Percentiles rank a stretch among this genome's conserved stretches.
Evolutionary conservation across 441 rosid genomes (phyloP).

Genomic region (Croton laevigatus): DNA sequence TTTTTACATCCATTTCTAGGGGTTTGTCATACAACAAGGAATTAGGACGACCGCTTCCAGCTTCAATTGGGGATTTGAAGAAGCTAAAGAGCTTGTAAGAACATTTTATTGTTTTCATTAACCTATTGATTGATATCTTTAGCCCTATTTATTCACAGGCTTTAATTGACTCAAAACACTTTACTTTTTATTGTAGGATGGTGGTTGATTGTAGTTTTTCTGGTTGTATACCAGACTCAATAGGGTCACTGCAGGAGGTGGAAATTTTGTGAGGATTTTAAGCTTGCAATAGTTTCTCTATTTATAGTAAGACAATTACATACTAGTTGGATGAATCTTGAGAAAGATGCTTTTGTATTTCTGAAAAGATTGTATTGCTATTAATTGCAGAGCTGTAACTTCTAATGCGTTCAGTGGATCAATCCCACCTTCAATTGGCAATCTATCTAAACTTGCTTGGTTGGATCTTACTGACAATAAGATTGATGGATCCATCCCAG

Average conservation of each 20-base stretch:
- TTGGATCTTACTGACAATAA: slow-evolving; percentile 76
- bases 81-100: slow-evolving; percentile 67
- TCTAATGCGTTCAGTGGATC: slow-evolving; percentile 58
- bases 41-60: slow-evolving; percentile 62
- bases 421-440: slow-evolving; percentile 74
- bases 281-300: no score
- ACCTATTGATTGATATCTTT: no score
- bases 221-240: no score
- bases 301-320: no score
- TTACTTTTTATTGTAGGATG: no score
- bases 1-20: slow-evolving; percentile 31
- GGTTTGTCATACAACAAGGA: slow-evolving; percentile 69
- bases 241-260: no score
- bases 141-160: slow-evolving; percentile 27
- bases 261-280: no score
- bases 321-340: no score
- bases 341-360: no score
- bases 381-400: slow-evolving; percentile 60
- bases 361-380: slow-evolving; percentile 10
- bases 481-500: slow-evolving; percentile 65
- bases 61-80: slow-evolving; percentile 52
- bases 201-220: no score
- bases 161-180: no score
- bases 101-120: not conserved
- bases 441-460: slow-evolving; percentile 56